Evolutionary conservation across 805 yeast species (phyloP).

Genomic region (Blastobotrys parvus): DNA sequence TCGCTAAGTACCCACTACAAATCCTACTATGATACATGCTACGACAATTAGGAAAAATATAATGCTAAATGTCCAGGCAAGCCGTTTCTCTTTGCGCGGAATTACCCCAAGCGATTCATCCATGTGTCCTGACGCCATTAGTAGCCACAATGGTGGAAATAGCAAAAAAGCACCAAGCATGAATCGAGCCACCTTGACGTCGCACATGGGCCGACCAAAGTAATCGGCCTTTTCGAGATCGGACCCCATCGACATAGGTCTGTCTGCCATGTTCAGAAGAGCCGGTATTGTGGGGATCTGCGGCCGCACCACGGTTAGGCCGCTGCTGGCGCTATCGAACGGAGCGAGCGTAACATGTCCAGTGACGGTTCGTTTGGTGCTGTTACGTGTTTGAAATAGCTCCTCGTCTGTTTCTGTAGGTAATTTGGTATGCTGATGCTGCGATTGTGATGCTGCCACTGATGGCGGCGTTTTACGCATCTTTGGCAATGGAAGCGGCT

Average conservation of each 20-base stretch:
- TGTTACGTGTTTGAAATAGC: neutral
- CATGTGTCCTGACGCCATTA: constrained; percentile 30
- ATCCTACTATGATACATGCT: constrained; percentile 40
- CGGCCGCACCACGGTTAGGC: too few relatives aligned
- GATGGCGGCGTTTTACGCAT: neutral
- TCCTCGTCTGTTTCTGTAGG: neutral
- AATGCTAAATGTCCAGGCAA: constrained; percentile 27
- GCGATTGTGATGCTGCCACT: neutral
- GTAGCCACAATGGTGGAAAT: constrained; percentile 34
- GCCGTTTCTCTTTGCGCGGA: constrained; percentile 23
- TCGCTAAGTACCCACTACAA: constrained; percentile 34
- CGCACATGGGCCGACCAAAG: constrained; percentile 1
- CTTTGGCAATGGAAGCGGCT: constrained; percentile 1
- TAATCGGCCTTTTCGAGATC: neutral
- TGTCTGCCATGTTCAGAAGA: neutral
- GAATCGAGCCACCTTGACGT: constrained; percentile 12
- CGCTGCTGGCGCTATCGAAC: neutral
- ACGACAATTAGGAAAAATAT: constrained; percentile 20
- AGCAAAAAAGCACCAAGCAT: constrained; percentile 17
- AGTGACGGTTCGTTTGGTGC: neutral
- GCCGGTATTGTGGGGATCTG: too few relatives aligned
- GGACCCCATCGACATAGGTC: neutral
- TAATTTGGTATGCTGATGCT: too few relatives aligned
- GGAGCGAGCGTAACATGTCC: neutral
- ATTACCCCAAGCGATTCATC: constrained; percentile 28